phyloP scores from a whole-genome alignment of 1,139 yeast species.

The Protomyces inundatus region DNA sequence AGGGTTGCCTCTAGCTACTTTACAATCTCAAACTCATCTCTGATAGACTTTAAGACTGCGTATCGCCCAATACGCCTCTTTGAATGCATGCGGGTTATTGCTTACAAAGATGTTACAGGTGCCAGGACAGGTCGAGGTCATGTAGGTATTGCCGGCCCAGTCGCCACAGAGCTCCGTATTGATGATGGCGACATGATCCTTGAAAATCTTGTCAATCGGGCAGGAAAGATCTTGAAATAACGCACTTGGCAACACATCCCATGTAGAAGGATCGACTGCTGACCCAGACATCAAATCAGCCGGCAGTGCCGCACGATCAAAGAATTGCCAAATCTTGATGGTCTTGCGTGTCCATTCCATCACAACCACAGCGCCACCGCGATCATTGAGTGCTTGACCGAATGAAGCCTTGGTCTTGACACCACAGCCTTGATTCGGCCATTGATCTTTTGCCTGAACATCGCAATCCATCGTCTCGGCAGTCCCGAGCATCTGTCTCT shows the following conservation, averaged over 20 bases:
- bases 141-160: slow-evolving; percentile 26
- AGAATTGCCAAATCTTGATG: slow-evolving; percentile 24
- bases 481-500: slow-evolving; percentile 12
- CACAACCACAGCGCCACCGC: slow-evolving; percentile 15
- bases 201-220: slow-evolving; percentile 16
- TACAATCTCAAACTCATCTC: neutral
- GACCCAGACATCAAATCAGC: neutral
- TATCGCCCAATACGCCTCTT: slow-evolving; percentile 28
- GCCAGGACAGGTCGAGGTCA: slow-evolving; percentile 16
- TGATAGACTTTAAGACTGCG: slow-evolving; percentile 18
- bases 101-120: slow-evolving; percentile 22
- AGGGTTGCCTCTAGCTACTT: neutral
- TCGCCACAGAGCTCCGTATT: slow-evolving; percentile 28
- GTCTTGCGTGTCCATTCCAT: slow-evolving; percentile 23
- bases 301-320: slow-evolving; percentile 18
- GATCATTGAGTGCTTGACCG: slow-evolving; percentile 18
- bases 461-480: slow-evolving; percentile 20
- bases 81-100: slow-evolving; percentile 21
- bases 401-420: slow-evolving; percentile 10
- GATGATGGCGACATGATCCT: slow-evolving; percentile 20
- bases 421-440: slow-evolving; percentile 29
- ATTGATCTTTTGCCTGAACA: slow-evolving; percentile 16
- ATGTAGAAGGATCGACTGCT: slow-evolving; percentile 3
- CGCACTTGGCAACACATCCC: slow-evolving; percentile 23
- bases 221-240: slow-evolving; percentile 20